A percentile compares a stretch with the other conserved stretches of the same genome.
Evolutionary conservation across 1,139 yeast genomes (phyloP).

Genomic region (Protomyces pachydermus): DNA sequence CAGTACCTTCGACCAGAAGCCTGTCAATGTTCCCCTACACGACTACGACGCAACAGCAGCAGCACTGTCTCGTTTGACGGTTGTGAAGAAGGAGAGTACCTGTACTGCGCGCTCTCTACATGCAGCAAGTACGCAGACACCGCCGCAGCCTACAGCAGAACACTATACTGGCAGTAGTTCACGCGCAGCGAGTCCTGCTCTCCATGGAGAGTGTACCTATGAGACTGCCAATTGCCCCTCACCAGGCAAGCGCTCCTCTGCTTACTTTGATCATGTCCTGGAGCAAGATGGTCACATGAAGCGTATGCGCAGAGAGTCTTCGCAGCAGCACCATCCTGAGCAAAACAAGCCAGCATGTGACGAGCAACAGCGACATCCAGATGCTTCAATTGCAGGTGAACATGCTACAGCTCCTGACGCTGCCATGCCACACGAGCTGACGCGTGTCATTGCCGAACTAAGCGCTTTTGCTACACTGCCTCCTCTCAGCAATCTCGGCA

Average conservation of each 20-base stretch:
- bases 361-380: too few species aligned
- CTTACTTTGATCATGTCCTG: neutral
- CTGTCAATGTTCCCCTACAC: neutral
- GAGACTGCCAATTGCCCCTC: constrained; percentile 22
- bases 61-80: constrained; percentile 20
- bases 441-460: too few species aligned
- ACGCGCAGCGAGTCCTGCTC: constrained; percentile 7
- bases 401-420: too few species aligned
- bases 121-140: too few species aligned
- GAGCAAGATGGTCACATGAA: constrained; percentile 2
- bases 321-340: neutral
- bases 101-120: too few species aligned
- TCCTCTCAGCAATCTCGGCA: neutral
- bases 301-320: constrained; percentile 7
- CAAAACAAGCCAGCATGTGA: too few species aligned
- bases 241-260: constrained; percentile 18
- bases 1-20: neutral
- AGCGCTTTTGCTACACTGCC: too few species aligned
- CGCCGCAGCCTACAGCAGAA: neutral
- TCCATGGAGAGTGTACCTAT: constrained; percentile 7
- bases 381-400: too few species aligned
- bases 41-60: constrained; percentile 22
- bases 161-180: neutral
- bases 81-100: neutral
- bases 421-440: too few species aligned